Percentiles rank a stretch among this genome's conserved stretches.
Evolutionary conservation across 129 eudicot species (phyloP).

Genomic region (Calendula officinalis): DNA sequence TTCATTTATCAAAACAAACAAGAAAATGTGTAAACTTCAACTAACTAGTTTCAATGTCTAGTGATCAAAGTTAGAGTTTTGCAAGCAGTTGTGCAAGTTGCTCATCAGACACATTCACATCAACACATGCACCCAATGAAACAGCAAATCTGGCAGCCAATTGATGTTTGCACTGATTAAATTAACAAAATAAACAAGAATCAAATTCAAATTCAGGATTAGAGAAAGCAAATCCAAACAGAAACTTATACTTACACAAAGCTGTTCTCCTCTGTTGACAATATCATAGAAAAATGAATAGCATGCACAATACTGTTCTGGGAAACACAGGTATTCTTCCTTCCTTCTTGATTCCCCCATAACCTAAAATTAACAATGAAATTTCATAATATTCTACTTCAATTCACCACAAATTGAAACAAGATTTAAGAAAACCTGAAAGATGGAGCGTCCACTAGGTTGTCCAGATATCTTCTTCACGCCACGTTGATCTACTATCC

Average conservation of each 20-base stretch:
- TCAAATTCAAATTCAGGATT: neutral
- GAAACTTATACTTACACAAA: conserved; percentile 48
- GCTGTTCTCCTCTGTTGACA: conserved; percentile 82
- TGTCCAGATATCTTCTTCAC: conserved; percentile 72
- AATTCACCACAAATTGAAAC: neutral
- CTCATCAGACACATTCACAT: conserved; percentile 76
- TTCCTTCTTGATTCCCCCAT: conserved; percentile 76
- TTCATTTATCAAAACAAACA: no score
- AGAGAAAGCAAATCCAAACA: neutral
- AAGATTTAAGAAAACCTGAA: conserved; percentile 45
- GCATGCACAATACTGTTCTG: conserved; percentile 77
- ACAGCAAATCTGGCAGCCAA: conserved; percentile 85
- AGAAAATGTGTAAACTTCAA: no score
- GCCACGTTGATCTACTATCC: conserved; percentile 75
- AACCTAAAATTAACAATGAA: conserved; percentile 35
- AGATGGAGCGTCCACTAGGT: conserved; percentile 68
- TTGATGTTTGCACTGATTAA: conserved; percentile 82
- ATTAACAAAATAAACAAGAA: neutral
- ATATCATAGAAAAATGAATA: conserved; percentile 78
- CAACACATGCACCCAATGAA: conserved; percentile 61
- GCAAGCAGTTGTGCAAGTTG: conserved; percentile 66
- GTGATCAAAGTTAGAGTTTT: conserved; percentile 36
- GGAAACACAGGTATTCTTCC: conserved; percentile 84
- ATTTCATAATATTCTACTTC: neutral
- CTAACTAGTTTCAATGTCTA: no score